phyloP scores from a whole-genome alignment of 1,284 basidiomycete genomes.

The Cryptococcus wingfieldii region DNA sequence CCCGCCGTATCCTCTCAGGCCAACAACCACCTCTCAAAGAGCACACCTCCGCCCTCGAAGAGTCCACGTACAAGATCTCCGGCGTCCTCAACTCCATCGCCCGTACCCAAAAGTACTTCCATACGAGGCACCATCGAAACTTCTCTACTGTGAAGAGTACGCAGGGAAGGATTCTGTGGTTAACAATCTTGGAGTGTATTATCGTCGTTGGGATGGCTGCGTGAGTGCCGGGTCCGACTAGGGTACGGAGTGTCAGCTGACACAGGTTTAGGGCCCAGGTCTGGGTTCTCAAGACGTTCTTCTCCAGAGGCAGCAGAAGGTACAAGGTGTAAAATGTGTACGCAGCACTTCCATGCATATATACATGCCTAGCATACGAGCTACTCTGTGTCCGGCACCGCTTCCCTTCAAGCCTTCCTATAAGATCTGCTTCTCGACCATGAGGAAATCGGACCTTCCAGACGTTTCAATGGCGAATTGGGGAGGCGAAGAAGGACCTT shows the following conservation, averaged over 20 bases:
- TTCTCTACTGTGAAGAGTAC: slow-evolving; percentile 41
- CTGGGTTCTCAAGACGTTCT: slow-evolving; percentile 87
- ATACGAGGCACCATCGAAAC: slow-evolving; percentile 40
- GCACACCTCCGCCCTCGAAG: slow-evolving; percentile 84
- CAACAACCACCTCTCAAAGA: slow-evolving; percentile 67
- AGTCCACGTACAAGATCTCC: slow-evolving; percentile 84
- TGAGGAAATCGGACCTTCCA: too few relatives aligned
- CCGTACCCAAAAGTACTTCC: slow-evolving; percentile 76
- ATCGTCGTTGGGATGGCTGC: slow-evolving; percentile 73
- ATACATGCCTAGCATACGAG: too few relatives aligned
- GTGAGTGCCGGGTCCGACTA: slow-evolving; percentile 45
- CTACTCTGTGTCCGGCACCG: too few relatives aligned
- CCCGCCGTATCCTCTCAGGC: slow-evolving; percentile 71
- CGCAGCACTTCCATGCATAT: too few relatives aligned
- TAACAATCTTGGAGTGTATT: slow-evolving; percentile 70
- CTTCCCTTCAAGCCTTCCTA: too few relatives aligned
- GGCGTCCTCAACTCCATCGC: slow-evolving; percentile 80
- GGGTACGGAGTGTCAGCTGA: not conserved
- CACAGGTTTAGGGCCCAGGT: slow-evolving; percentile 65
- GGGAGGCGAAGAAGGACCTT: too few relatives aligned
- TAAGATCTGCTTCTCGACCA: too few relatives aligned
- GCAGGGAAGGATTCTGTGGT: slow-evolving; percentile 71
- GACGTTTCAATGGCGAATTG: too few relatives aligned
- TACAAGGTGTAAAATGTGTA: not conserved
- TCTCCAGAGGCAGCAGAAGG: slow-evolving; percentile 75